A percentile compares a stretch with the other conserved stretches of the same genome.
phyloP scores from a whole-genome alignment of 2,329 filamentous ascomycete species.

The Diaporthe destruens region DNA sequence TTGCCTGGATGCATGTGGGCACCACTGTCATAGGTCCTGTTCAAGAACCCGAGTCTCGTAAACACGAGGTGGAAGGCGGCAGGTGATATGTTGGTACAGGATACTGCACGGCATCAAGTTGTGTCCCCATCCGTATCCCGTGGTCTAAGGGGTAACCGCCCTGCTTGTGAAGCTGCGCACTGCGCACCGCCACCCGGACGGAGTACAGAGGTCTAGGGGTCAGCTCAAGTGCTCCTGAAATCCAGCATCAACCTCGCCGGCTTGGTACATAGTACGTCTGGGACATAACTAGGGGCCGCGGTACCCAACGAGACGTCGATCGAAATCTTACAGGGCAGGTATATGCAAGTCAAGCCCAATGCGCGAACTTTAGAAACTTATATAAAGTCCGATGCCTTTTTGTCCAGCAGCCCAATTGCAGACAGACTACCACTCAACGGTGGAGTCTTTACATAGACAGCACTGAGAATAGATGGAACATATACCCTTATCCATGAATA shows the following conservation, averaged over 20 bases:
- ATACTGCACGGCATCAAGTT: slow-evolving; percentile 19
- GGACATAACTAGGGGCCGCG: neutral
- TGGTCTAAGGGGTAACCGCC: neutral
- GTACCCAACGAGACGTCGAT: slow-evolving; percentile 19
- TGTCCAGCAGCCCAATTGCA: neutral
- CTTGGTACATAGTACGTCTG: neutral
- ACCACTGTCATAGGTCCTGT: neutral
- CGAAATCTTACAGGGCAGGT: slow-evolving; percentile 22
- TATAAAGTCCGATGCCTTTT: neutral
- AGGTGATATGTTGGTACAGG: neutral
- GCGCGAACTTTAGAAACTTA: slow-evolving; percentile 1
- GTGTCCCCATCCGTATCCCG: slow-evolving; percentile 36
- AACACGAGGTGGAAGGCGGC: slow-evolving; percentile 36
- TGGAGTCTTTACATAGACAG: neutral
- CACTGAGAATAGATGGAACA: too few species aligned
- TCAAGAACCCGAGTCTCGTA: slow-evolving; percentile 6
- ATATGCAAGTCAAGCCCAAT: slow-evolving; percentile 6
- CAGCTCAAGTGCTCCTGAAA: slow-evolving; percentile 7
- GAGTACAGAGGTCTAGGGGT: neutral
- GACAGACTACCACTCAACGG: neutral
- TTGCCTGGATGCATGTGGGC: neutral
- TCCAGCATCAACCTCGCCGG: slow-evolving; percentile 17
- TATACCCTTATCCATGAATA: neutral
- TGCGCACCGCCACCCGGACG: neutral
- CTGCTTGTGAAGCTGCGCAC: neutral